phyloP scores from a whole-genome alignment of 2,329 filamentous ascomycete species.

The Aphanocladium album region DNA sequence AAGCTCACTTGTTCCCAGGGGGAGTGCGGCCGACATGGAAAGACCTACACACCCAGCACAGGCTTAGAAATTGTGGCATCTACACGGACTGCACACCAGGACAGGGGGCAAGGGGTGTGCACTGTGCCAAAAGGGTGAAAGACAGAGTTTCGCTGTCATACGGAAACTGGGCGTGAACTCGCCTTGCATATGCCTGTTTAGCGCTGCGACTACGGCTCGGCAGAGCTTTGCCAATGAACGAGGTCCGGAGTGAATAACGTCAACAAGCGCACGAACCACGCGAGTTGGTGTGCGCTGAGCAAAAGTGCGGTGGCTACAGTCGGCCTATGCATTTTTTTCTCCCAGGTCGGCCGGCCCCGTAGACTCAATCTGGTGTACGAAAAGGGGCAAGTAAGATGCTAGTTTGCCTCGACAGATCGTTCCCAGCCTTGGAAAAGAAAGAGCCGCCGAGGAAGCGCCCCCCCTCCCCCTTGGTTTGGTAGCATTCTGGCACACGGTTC shows the following conservation, averaged over 20 bases:
- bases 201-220: not conserved
- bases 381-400: not conserved
- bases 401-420: not conserved
- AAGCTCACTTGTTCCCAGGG: not conserved
- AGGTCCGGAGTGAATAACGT: not conserved
- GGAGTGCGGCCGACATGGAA: not conserved
- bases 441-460: conserved; percentile 3
- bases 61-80: not conserved
- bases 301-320: not conserved
- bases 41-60: not conserved
- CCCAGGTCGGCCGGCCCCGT: not conserved
- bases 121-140: not conserved
- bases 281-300: not conserved
- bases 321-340: not conserved
- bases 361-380: not conserved
- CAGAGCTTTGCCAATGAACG: not conserved
- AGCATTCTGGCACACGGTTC: not conserved
- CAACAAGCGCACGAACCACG: not conserved
- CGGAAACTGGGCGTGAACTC: not conserved
- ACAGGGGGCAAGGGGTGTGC: not conserved
- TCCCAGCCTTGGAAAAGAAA: not conserved
- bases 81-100: not conserved
- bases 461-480: not conserved
- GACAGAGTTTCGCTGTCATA: not conserved
- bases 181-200: not conserved